These are phyloP conservation scores for Botrytis elliptica DNA, from an alignment of 2,329 filamentous ascomycete species.

Conservation along the genomic window DNA sequence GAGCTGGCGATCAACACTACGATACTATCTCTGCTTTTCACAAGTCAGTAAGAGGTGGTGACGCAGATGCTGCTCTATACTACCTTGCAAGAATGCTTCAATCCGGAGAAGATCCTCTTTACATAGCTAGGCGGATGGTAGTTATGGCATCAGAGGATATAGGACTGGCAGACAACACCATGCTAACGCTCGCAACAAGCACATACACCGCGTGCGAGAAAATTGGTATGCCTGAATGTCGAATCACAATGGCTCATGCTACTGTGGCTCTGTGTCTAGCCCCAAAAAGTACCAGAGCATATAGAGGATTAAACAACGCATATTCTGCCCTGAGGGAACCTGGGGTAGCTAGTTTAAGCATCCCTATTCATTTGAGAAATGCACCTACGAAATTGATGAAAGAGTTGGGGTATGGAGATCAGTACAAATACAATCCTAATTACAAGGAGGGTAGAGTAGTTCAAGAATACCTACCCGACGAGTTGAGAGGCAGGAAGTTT, in stretches of 20 bases:
- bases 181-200: conserved; percentile 81
- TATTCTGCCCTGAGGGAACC: conserved; percentile 78
- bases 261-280: conserved; percentile 77
- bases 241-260: conserved; percentile 87
- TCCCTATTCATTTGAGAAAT: conserved; percentile 86
- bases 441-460: conserved; percentile 77
- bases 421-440: conserved; percentile 97
- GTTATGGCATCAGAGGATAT: conserved; percentile 95
- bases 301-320: conserved; percentile 78
- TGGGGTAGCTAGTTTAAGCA: conserved; percentile 74
- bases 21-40: conserved; percentile 97
- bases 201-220: conserved; percentile 87
- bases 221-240: conserved; percentile 91
- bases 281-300: conserved; percentile 83
- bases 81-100: conserved; percentile 96
- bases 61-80: conserved; percentile 86
- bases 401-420: conserved; percentile 82
- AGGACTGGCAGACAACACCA: conserved; percentile 80
- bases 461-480: conserved; percentile 88
- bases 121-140: conserved; percentile 87
- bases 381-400: conserved; percentile 92
- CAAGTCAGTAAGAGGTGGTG: conserved; percentile 86
- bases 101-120: conserved; percentile 89
- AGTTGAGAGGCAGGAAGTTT: conserved; percentile 68
- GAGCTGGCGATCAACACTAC: conserved; percentile 94